Conservation (phyloP, 768 basidiomycete genomes). For the Pisolithus tinctorius region DNA sequence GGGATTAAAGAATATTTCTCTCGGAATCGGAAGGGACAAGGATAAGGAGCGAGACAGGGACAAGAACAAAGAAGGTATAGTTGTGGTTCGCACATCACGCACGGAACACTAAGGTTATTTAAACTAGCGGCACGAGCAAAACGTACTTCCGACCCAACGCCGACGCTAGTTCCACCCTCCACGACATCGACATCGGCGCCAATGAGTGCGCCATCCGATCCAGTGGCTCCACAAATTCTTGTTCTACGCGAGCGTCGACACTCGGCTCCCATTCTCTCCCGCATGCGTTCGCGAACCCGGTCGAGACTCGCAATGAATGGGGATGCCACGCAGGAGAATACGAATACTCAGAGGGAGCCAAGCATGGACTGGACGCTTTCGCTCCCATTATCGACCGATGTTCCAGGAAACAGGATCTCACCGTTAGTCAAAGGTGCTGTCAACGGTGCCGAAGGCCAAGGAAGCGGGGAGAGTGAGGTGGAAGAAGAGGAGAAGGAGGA, state of each 20-base stretch:
- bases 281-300: neutral
- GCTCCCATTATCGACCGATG: constrained; percentile 23
- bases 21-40: neutral
- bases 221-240: constrained; percentile 11
- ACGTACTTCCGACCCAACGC: neutral
- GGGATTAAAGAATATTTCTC: neutral
- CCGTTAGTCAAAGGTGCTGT: neutral
- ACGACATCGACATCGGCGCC: neutral
- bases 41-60: neutral
- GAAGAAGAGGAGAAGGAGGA: constrained; percentile 17
- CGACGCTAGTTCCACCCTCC: constrained; percentile 4
- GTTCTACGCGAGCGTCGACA: constrained; percentile 25
- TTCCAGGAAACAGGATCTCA: constrained; percentile 17
- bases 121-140: neutral
- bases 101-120: neutral
- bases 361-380: constrained; percentile 25
- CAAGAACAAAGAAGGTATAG: neutral
- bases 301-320: neutral
- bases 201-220: neutral
- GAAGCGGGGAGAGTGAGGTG: neutral
- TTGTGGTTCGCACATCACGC: neutral
- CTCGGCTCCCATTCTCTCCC: constrained; percentile 22
- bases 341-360: neutral
- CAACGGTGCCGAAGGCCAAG: neutral
- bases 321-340: neutral